Evolutionary conservation across 73 alveolate genomes (phyloP), one percentile per base, ranked within the genome.

Genomic region (Paramecium octaurelia): DNA sequence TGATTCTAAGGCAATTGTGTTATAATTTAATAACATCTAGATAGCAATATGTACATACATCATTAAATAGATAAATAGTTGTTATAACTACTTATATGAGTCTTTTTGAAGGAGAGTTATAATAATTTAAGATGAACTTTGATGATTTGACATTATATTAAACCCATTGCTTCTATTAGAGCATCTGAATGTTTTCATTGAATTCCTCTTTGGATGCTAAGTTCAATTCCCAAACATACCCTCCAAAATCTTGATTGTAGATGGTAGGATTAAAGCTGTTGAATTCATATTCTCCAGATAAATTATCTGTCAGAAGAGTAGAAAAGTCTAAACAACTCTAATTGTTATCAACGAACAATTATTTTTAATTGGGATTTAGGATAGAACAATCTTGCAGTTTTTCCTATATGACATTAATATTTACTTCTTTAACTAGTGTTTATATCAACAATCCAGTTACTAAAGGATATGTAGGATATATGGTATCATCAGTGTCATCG

Each of bases 211-310:
- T 12, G 31, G 42, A 31, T 21, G 58, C 5, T 36, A 75, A 16
- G 21, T 75, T 40, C 42, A 75, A 44, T 34, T 29, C 64, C 88
- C 88, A 75, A 14, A 36, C 59, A 75, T 75, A 75, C 38, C 88
- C 88, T 40, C 68, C 88, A 75, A 31, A 75, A 16, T 75, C 7
- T 34, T 40, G 20, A 40, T 29, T 34, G n/a, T 75, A 75, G 2
- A 36, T 40, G 1, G 68, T n/a, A 10, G 88, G 88, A 75, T 75
- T 44, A 36, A 36, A 75, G 8, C 16, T 21, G 8, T 11, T 40
- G 35, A n/a, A 36, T 29, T 75, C 16, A 31, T 16, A 34, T 29
- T 29, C 8, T 5, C 12, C 58, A 16, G 42, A 14, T 75, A 34
- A 34, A 75, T 75, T 20, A 12, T 75, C 68, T 36, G 57, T 44